Conservation (phyloP, 1,284 basidiomycete species). For the Rhodofomes roseus region DNA sequence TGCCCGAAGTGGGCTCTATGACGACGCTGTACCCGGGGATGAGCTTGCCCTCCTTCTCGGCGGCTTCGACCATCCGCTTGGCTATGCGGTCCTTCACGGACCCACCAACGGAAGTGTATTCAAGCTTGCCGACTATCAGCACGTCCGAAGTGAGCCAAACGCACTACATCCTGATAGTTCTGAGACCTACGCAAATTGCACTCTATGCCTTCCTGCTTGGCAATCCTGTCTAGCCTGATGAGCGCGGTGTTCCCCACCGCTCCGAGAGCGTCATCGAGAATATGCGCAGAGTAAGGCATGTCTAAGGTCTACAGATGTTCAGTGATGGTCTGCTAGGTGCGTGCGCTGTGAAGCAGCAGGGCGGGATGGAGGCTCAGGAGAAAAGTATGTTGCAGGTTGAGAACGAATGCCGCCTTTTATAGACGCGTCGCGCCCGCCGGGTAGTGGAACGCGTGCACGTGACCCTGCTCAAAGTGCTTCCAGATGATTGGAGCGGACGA, state of each 20-base stretch:
- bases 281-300: constrained; percentile 31
- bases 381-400: not conserved
- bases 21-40: constrained; percentile 88
- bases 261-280: constrained; percentile 77
- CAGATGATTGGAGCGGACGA: not conserved
- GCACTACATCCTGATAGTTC: not conserved
- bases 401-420: not conserved
- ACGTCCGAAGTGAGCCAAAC: not conserved
- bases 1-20: constrained; percentile 92
- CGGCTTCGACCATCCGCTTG: constrained; percentile 94
- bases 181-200: constrained; percentile 82
- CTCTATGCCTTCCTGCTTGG: constrained; percentile 69
- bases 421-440: not conserved
- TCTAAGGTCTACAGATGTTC: not conserved
- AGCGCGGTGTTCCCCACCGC: constrained; percentile 92
- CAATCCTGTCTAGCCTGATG: constrained; percentile 81
- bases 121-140: constrained; percentile 78
- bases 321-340: not conserved
- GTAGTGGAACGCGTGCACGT: not conserved
- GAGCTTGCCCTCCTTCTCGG: constrained; percentile 84
- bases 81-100: constrained; percentile 96
- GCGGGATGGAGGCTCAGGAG: not conserved
- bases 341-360: not conserved
- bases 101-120: constrained; percentile 90
- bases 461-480: not conserved